Evolutionary conservation across 2,329 filamentous ascomycete species (phyloP), one percentile per base, ranked within the genome.

Genomic region (Nemania abortiva): DNA sequence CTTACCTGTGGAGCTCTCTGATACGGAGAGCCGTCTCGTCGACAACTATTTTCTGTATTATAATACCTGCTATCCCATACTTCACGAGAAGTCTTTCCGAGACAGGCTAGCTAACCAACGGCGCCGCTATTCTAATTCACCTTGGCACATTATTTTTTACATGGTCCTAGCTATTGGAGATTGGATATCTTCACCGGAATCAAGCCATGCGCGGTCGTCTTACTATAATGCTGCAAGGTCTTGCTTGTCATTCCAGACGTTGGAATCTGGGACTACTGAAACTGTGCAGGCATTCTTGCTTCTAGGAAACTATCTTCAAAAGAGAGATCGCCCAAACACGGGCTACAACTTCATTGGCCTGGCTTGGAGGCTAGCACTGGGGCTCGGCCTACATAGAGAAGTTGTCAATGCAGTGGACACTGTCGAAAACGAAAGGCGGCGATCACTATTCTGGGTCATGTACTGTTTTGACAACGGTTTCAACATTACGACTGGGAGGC

Each of bases 311-410:
- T 63, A 63, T 29, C 61, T 63, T n/a, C 61, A 63, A 50, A 63
- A 63, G 13, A 34, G 61, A 50, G 52, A 63, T 39, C 52, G 53
- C 31, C 61, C 52, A 34, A 63, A 63, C 29, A 63, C 61, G 5
- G 61, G 37, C n/a, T 63, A 63, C 27, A 63, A 63, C 31, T 15
- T 63, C 11, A 27, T 63, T 9, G 61, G 61, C 9, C 37, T 63
- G 29, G 61, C 61, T 31, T 55, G 52, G 61, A 63, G 37, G n/a
- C 39, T 63, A 18, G 52, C 52, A 10, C 52, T 63, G 6, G 61
- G 61, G 11, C 52, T 63, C 18, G 61, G 61, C n/a, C 61, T 63
- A 34, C 61, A 63, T 29, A 63, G 61, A 57, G 61, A 63, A 27
- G 50, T 63, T 18, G 11, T 50, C 6, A 50, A 49, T 5, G 39